Evolutionary conservation across 176 grass and related monocot species (phyloP).

Genomic region (Aegilops longissima): DNA sequence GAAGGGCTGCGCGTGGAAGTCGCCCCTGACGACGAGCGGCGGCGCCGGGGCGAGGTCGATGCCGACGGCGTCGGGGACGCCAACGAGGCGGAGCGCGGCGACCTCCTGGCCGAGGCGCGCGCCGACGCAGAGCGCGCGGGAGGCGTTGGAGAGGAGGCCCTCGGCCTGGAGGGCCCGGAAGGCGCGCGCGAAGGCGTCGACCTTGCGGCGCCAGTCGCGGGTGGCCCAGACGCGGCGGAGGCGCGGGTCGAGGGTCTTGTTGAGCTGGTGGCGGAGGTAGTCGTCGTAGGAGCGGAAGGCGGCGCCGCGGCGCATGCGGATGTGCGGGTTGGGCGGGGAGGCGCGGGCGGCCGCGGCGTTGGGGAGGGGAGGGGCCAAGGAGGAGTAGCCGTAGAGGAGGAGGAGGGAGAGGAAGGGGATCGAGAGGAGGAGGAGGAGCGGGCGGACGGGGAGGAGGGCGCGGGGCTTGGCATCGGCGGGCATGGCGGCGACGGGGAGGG

Average conservation of each 20-base stretch:
- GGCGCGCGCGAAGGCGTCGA: constrained; percentile 53
- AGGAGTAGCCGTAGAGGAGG: constrained; percentile 35
- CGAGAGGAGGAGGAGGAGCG: constrained; percentile 40
- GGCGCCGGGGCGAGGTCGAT: constrained; percentile 83
- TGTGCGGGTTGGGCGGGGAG: constrained; percentile 44
- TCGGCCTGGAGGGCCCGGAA: constrained; percentile 42
- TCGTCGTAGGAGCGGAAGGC: constrained; percentile 77
- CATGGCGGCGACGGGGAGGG: constrained; percentile 18
- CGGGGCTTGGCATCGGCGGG: constrained; percentile 37
- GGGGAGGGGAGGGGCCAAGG: neutral
- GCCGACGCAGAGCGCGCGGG: constrained; percentile 78
- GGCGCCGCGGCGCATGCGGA: constrained; percentile 68
- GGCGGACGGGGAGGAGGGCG: constrained; percentile 2
- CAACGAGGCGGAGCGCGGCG: constrained; percentile 66
- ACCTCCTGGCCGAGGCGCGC: constrained; percentile 73
- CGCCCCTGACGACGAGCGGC: constrained; percentile 66
- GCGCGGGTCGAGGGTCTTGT: constrained; percentile 88
- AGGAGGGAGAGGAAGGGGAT: constrained; percentile 38
- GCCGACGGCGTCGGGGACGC: constrained; percentile 49
- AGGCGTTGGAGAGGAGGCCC: constrained; percentile 58
- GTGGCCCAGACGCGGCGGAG: constrained; percentile 89
- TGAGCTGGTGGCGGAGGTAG: constrained; percentile 87
- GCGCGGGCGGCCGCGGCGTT: neutral
- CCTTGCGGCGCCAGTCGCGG: constrained; percentile 87
- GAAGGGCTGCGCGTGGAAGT: constrained; percentile 92